Base-by-base conservation (phyloP, 306 rosid genomes). In the Vachellia pachyceras region DNA sequence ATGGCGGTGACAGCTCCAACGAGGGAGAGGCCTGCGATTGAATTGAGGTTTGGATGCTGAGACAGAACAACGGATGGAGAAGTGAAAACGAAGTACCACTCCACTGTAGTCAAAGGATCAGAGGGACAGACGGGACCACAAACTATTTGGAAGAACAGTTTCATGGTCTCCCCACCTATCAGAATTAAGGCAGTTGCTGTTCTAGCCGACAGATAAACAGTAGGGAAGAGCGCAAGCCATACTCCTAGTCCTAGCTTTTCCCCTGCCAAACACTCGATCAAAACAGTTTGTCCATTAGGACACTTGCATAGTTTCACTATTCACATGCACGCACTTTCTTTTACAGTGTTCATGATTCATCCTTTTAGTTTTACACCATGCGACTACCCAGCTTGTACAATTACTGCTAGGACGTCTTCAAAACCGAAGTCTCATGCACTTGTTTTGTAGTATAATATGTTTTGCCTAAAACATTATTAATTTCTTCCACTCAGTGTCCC, bases 131-230 rank as follows among this genome's bases (percentile, higher is more conserved):
- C 81, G 0, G 98, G 96, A 35, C 99, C 99, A 25, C 99, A 95
- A 69, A 95, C 98, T 69, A 95, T 87, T 80, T 95, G 97, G 77
- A 95, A 95, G 84, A 95, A 95, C 25, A 95, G 90, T 87, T 95
- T 95, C 99, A 95, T 95, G 64, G 99, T 95, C 86, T 93, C 97
- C 63, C 99, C 99, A 86, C 99, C 99, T 0, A 95, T 85, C n/a
- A 95, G 96, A 77, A 95, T 95, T 84, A 95, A 86, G 42, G 99
- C 99, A 3, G 99, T 95, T 54, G 97, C 99, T 7, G 99, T 95
- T 87, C 99, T 98, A 1, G 99, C 99, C n/a, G 99, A 95, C 36
- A 93, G 83, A 80, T 95, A 95, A 35, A 92, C 96, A 22, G 99
- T 93, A 3, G 99, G 99, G 79, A 95, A 95, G 39, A 95, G 94